Conservation (phyloP, 2,329 filamentous ascomycete genomes). For the Hortaea sp. region DNA sequence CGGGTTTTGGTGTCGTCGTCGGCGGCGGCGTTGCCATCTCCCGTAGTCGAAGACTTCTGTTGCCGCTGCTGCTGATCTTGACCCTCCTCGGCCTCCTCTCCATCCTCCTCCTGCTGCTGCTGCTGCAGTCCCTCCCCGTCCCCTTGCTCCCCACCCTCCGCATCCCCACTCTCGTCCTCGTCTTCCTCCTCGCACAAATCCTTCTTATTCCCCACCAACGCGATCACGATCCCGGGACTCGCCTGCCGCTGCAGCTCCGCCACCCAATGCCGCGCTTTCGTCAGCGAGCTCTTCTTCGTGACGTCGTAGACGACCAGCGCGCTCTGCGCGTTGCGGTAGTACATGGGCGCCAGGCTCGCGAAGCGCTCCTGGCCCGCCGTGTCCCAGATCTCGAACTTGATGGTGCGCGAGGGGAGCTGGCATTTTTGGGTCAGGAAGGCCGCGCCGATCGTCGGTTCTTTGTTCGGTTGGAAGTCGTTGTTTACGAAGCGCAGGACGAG, state of each 20-base stretch:
- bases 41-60: too few relatives aligned
- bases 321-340: conserved; percentile 97
- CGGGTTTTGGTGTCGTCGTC: conserved; percentile 63
- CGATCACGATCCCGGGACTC: conserved; percentile 91
- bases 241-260: conserved; percentile 94
- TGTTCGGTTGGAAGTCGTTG: conserved; percentile 99
- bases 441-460: conserved; percentile 97
- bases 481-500: conserved; percentile 97
- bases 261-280: conserved; percentile 98
- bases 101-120: conserved; percentile 26
- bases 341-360: conserved; percentile 94
- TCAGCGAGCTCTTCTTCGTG: conserved; percentile 87
- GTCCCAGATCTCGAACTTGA: conserved; percentile 75
- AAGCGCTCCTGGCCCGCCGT: conserved; percentile 97
- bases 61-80: too few relatives aligned
- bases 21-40: conserved; percentile 22
- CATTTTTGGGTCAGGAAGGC: conserved; percentile 99
- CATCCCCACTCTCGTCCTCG: conserved; percentile 31
- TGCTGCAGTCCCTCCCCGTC: conserved; percentile 36
- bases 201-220: conserved; percentile 91
- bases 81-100: conserved; percentile 11
- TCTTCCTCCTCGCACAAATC: conserved; percentile 61
- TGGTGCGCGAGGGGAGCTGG: conserved; percentile 79
- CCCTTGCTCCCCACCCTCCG: conserved; percentile 38
- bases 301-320: conserved; percentile 98